Base-by-base conservation (phyloP, 1,139 yeast species). In the Saccharomyces hybrid region DNA sequence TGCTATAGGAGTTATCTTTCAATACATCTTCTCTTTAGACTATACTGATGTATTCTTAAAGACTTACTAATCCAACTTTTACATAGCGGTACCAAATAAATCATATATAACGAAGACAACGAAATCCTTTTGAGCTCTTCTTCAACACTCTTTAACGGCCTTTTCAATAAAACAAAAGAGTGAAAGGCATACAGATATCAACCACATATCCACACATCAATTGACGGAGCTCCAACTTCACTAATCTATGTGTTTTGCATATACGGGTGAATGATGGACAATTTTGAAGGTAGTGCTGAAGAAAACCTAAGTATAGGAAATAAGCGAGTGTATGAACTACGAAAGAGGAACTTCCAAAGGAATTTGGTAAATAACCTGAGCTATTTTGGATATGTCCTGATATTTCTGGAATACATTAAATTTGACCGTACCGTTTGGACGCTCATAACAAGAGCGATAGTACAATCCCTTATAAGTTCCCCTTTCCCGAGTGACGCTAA, bases 401-500 rank as follows among this genome's bases (percentile, higher is more conserved):
- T 68, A 21, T 53, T 62, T 6, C 47, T 65, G 44, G 62, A 65
- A 47, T 66, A 67, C 47, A 54, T 67, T 49, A 68, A 68, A 53
- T 67, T 57, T 55, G 70, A 66, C 11, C 58, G 66, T 16, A 59
- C 60, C 3, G 55, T 64, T 9, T 55, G 61, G 61, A 53, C 60
- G 4, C 48, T 68, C 7, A 4, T 62, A 8, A 44, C 67, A 24
- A 57, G 75, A 52, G 51, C 63, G 19, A 28, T 57, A 3, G 56
- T 71, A 1, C 75, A 73, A 31, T 60, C 67, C 1, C 51, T 71
- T 2, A 52, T 72, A n/a, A 47, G 69, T 2, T 62, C 65, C 11
- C 75, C 77, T 0, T 73, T 71, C 54, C 76, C 76, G 0, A 54
- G 60, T 42, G 60, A 65, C 34, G 24, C 52, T 1, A 64, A 60